A percentile compares a stretch with the other conserved stretches of the same genome.
phyloP scores from a whole-genome alignment of 148 eudicot species.

The Rhododendron vialii region DNA sequence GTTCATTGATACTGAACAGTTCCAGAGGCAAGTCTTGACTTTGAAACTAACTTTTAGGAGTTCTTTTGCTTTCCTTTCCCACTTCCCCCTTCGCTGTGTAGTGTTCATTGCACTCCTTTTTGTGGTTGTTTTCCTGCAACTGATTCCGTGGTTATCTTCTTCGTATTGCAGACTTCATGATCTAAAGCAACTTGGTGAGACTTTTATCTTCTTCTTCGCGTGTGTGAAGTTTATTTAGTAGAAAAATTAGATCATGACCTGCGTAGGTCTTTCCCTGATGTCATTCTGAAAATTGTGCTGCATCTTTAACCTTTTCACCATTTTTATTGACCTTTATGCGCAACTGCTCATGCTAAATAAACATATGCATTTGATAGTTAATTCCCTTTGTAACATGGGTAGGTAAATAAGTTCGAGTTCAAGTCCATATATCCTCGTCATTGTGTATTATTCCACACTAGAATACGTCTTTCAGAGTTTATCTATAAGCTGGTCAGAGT shows the following conservation, averaged over 20 bases:
- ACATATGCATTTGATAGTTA: too few species aligned
- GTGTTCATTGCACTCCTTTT: not conserved
- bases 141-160: not conserved
- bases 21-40: too few species aligned
- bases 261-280: not conserved
- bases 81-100: not conserved
- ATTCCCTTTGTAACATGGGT: not conserved
- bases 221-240: not conserved
- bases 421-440: not conserved
- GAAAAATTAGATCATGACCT: not conserved
- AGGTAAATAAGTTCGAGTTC: not conserved
- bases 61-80: not conserved
- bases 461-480: too few species aligned
- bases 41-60: not conserved
- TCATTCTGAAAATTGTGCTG: not conserved
- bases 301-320: not conserved
- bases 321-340: too few species aligned
- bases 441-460: not conserved
- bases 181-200: constrained; percentile 69
- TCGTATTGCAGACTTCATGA: constrained; percentile 56
- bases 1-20: too few species aligned
- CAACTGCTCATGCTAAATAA: too few species aligned
- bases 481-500: too few species aligned
- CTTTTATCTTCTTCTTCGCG: not conserved
- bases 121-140: not conserved